These are phyloP conservation scores for Gyrodon lividus DNA, from an alignment of 768 basidiomycete species.

Conservation along the genomic window DNA sequence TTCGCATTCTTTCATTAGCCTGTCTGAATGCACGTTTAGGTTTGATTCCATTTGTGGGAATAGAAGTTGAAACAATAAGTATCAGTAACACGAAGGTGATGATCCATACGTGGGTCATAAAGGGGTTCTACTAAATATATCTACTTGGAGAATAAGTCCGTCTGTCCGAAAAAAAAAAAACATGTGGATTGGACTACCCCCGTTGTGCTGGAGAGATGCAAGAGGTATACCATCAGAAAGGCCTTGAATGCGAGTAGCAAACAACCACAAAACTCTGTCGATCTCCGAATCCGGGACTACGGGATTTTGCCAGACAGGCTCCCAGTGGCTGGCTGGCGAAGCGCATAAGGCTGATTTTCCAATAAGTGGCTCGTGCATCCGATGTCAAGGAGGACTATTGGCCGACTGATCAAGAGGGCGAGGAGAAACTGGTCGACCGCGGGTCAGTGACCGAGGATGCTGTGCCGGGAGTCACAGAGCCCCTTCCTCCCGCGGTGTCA, in stretches of 20 bases:
- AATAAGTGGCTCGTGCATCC: neutral
- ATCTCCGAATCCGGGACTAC: slow-evolving; percentile 4
- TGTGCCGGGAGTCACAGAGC: neutral
- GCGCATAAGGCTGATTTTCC: neutral
- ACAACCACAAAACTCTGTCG: slow-evolving; percentile 3
- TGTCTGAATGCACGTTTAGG: neutral
- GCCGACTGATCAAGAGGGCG: neutral
- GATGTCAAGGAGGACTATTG: neutral
- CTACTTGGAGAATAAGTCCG: neutral
- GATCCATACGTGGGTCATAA: neutral
- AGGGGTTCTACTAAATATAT: neutral
- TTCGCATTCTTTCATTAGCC: neutral
- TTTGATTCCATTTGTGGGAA: neutral
- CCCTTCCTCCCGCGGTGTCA: neutral
- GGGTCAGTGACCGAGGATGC: neutral
- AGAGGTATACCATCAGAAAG: neutral
- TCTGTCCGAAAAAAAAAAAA: no score
- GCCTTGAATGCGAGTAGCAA: slow-evolving; percentile 6
- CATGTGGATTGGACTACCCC: neutral
- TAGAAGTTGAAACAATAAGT: neutral
- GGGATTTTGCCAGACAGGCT: neutral
- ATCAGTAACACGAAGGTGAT: no score
- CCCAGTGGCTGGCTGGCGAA: neutral
- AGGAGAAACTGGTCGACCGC: neutral
- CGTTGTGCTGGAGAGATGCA: slow-evolving; percentile 6